phyloP scores from a whole-genome alignment of 2,329 filamentous ascomycete species.

The Colletotrichum cereale region DNA sequence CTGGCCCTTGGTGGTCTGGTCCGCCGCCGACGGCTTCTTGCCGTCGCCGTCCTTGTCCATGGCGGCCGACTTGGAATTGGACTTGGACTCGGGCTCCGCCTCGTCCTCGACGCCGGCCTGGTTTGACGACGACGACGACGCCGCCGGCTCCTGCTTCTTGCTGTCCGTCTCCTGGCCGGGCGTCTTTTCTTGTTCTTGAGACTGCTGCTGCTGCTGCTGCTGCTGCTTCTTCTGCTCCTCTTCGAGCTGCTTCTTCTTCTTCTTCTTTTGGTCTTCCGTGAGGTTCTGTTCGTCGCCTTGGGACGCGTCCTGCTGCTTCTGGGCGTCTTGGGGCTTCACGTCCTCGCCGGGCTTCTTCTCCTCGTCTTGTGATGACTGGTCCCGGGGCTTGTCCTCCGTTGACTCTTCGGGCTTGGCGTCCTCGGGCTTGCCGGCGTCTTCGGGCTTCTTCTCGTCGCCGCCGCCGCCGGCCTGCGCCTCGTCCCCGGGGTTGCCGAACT shows the following conservation, averaged over 20 bases:
- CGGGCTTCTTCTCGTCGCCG: constrained; percentile 17
- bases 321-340: not conserved
- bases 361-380: constrained; percentile 14
- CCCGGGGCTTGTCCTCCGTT: constrained; percentile 7
- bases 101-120: constrained; percentile 43
- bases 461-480: constrained; percentile 8
- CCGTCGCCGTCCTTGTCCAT: constrained; percentile 2
- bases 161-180: constrained; percentile 42
- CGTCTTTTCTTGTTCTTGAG: constrained; percentile 41
- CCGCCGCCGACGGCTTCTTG: constrained; percentile 26
- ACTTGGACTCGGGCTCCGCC: constrained; percentile 33
- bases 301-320: not conserved
- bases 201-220: constrained; percentile 18
- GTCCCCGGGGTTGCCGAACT: constrained; percentile 27
- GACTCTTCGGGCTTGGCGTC: not conserved
- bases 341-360: constrained; percentile 25
- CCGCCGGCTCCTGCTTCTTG: constrained; percentile 40
- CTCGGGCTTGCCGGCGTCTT: constrained; percentile 3
- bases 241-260: constrained; percentile 39
- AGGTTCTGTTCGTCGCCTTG: constrained; percentile 13
- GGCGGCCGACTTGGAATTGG: not conserved
- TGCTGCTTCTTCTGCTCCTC: constrained; percentile 15
- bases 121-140: constrained; percentile 1
- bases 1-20: constrained; percentile 37
- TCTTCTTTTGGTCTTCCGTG: constrained; percentile 22